Evolutionary conservation across 306 rosid species (phyloP).

Genomic region (Lathyrus sativus): DNA sequence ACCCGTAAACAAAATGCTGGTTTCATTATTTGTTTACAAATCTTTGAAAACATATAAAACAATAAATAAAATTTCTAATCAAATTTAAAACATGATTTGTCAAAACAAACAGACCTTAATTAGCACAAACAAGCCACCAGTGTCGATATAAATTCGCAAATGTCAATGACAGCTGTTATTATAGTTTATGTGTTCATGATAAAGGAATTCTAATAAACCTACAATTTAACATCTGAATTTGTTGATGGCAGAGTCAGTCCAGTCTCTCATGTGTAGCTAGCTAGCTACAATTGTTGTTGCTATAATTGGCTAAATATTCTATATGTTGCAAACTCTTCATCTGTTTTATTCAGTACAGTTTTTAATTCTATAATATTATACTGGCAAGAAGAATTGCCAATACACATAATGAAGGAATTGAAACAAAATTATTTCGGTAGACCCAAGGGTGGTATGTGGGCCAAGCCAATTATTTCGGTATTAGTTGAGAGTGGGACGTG

Average conservation of each 20-base stretch:
- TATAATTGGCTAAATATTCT: not conserved
- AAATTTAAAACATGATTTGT: not conserved
- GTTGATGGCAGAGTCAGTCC: not conserved
- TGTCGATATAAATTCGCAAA: not conserved
- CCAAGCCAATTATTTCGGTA: not conserved
- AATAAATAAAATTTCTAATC: not conserved
- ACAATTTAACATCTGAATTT: not conserved
- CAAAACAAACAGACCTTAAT: not conserved
- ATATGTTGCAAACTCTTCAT: not conserved
- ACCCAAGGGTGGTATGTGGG: conserved; percentile 10
- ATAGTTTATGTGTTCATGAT: not conserved
- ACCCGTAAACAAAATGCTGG: not conserved
- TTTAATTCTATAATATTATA: not conserved
- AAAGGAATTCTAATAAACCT: conserved; percentile 10
- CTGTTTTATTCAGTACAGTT: conserved; percentile 2
- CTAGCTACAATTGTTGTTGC: not conserved
- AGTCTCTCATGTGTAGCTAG: not conserved
- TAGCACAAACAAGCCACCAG: not conserved
- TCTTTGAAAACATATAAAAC: not conserved
- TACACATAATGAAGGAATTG: conserved; percentile 9
- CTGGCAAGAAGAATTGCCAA: conserved; percentile 1
- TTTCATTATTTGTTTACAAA: not conserved
- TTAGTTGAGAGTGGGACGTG: conserved; percentile 4
- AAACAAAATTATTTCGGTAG: not conserved
- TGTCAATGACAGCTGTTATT: not conserved